Base-by-base conservation (phyloP, 164 flowering plant species). In the Macadamia tetraphylla region DNA sequence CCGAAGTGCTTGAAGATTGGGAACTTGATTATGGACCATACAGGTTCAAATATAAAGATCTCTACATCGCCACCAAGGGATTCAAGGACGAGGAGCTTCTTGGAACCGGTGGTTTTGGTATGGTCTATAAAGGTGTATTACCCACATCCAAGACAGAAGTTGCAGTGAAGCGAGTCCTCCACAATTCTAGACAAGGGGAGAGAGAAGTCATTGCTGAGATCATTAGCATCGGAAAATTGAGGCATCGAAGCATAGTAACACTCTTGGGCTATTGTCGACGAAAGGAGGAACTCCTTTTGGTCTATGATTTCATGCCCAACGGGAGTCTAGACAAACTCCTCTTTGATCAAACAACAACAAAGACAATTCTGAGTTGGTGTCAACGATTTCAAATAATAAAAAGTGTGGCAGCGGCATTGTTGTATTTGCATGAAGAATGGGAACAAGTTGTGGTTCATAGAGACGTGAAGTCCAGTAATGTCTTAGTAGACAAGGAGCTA, bases 361-460 rank as follows among this genome's bases (percentile, higher is more conserved):
- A 57, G 8, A 58, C 67, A 17, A 70, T 3, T 29, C 77, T 77
- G 2, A 53, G 59, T 53, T 83, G 84, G 86, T 0, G 5, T 11
- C 76, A 71, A 29, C 48, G 86, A 18, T 74, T 70, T 60, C 40
- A 62, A 15, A 74, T 80, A 40, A 49, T 82, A 69, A 75, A 40
- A 63, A 82, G 79, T 12, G 84, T 81, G 0, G 83, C 85, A 1
- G 44, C 71, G 18, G 75, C 51, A 12, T 67, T 67, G 6, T 42
- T 67, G 10, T 84, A 84, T 43, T 76, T 82, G 7, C 88, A 84
- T 49, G 85, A 83, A 65, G 86, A 74, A 56, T 83, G 88, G 86
- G 86, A 84, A 43, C 83, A 85, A 57, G 78, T 80, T 3, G 81
- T 84, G 60, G 51, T 84, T 0, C 87, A 84, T 30, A 66, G 84